phyloP scores from a whole-genome alignment of 1,139 yeast species.

The Saccharomyces pastorianus region DNA sequence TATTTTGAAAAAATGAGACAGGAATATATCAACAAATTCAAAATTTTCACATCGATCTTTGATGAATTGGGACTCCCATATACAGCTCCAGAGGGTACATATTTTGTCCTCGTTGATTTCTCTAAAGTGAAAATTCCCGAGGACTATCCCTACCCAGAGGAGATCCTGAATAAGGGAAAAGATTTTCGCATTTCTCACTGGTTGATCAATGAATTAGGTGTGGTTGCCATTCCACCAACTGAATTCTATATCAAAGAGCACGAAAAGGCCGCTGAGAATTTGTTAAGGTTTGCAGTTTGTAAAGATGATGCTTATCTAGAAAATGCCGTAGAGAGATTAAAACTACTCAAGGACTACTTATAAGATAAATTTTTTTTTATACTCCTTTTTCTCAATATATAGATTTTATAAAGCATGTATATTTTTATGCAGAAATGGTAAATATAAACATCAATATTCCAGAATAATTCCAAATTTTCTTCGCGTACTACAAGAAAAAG shows the following conservation, averaged over 20 bases:
- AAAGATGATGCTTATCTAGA: conserved; percentile 74
- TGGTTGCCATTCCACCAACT: conserved; percentile 93
- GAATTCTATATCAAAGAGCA: conserved; percentile 73
- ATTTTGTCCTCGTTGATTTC: conserved; percentile 82
- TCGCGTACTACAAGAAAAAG: not conserved
- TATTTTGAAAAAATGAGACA: conserved; percentile 65
- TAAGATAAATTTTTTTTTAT: conserved; percentile 12
- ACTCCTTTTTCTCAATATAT: not conserved
- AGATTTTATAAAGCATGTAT: not conserved
- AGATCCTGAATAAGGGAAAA: conserved; percentile 57
- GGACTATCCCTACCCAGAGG: conserved; percentile 64
- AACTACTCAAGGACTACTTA: conserved; percentile 58
- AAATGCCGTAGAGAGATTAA: conserved; percentile 72
- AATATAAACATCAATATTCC: not conserved
- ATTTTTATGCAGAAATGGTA: not conserved
- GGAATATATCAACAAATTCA: conserved; percentile 61
- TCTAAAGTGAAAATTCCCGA: conserved; percentile 70
- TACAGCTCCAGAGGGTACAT: conserved; percentile 87
- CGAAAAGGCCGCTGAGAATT: conserved; percentile 71
- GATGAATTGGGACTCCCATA: conserved; percentile 84
- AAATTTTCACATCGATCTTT: conserved; percentile 63
- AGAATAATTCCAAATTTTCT: not conserved
- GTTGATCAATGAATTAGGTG: conserved; percentile 87
- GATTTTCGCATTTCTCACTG: conserved; percentile 89
- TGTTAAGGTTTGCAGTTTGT: conserved; percentile 91